Percentiles rank a stretch among this genome's conserved stretches.
Evolutionary conservation across 176 grass and related monocot genomes (phyloP).

Genomic region (Phyllostachys edulis): DNA sequence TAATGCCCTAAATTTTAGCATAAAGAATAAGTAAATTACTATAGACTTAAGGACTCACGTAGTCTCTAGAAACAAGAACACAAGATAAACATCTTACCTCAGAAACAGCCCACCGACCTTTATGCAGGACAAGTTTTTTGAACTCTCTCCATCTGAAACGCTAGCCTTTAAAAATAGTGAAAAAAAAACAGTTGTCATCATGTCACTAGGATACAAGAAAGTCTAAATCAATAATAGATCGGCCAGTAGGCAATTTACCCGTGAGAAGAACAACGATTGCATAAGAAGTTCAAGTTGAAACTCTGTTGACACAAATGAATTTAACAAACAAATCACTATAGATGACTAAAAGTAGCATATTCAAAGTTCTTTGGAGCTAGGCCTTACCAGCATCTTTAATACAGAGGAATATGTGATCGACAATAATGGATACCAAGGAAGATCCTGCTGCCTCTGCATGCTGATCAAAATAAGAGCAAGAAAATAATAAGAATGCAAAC

Average conservation of each 20-base stretch:
- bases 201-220: background rate
- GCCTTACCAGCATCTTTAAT: slow-evolving; percentile 95
- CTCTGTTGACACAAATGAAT: slow-evolving; percentile 53
- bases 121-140: slow-evolving; percentile 88
- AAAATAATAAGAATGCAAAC: slow-evolving; percentile 32
- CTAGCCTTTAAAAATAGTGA: slow-evolving; percentile 66
- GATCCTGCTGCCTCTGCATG: slow-evolving; percentile 85
- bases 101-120: slow-evolving; percentile 85
- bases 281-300: slow-evolving; percentile 99
- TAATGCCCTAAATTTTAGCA: background rate
- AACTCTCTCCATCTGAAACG: slow-evolving; percentile 70
- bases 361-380: slow-evolving; percentile 10
- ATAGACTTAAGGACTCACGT: background rate
- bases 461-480: slow-evolving; percentile 44
- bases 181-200: slow-evolving; percentile 23
- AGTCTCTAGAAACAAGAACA: slow-evolving; percentile 26
- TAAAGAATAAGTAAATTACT: slow-evolving; percentile 17
- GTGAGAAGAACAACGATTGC: slow-evolving; percentile 94
- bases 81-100: slow-evolving; percentile 59
- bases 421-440: slow-evolving; percentile 95
- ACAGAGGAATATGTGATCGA: slow-evolving; percentile 98
- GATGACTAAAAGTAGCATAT: slow-evolving; percentile 13
- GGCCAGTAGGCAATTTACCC: slow-evolving; percentile 51
- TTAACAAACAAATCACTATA: slow-evolving; percentile 43
- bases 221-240: slow-evolving; percentile 24